These are phyloP conservation scores for Canavalia gladiata DNA, from an alignment of 306 rosid genomes.

Conservation along the genomic window DNA sequence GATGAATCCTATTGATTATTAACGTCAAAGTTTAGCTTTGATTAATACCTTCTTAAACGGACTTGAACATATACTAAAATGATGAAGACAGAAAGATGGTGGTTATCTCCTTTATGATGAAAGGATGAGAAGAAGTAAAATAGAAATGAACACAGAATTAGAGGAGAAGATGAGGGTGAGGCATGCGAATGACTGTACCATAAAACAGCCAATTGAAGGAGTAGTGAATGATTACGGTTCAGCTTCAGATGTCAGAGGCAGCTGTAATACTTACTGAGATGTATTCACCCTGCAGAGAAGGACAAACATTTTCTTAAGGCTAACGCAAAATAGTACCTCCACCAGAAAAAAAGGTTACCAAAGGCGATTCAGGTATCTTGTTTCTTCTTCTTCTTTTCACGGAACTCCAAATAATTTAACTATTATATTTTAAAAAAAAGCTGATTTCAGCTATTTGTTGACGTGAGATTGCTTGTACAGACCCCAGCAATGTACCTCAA, in stretches of 20 bases:
- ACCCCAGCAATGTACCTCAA: conserved; percentile 12
- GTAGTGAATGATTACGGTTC: conserved; percentile 31
- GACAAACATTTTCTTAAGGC: conserved; percentile 43
- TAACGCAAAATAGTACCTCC: conserved; percentile 46
- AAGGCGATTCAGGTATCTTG: conserved; percentile 2
- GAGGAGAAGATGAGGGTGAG: conserved; percentile 29
- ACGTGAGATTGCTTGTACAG: conserved; percentile 28
- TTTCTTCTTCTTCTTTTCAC: neutral
- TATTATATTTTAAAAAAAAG: neutral
- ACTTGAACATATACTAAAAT: neutral
- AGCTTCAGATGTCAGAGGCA: conserved; percentile 36
- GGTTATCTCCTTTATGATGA: conserved; percentile 17
- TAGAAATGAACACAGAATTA: conserved; percentile 29
- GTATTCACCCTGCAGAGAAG: conserved; percentile 28
- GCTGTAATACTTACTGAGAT: neutral
- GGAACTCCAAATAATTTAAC: neutral
- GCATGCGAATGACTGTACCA: conserved; percentile 46
- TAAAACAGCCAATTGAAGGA: conserved; percentile 21
- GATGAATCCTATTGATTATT: neutral
- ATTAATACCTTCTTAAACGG: neutral
- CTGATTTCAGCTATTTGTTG: conserved; percentile 36
- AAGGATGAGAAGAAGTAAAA: neutral
- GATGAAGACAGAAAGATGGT: conserved; percentile 23
- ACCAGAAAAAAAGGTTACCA: neutral
- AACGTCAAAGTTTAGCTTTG: neutral